Evolutionary conservation across 2,329 filamentous ascomycete species (phyloP).

Genomic region (Metarhizium robertsii): DNA sequence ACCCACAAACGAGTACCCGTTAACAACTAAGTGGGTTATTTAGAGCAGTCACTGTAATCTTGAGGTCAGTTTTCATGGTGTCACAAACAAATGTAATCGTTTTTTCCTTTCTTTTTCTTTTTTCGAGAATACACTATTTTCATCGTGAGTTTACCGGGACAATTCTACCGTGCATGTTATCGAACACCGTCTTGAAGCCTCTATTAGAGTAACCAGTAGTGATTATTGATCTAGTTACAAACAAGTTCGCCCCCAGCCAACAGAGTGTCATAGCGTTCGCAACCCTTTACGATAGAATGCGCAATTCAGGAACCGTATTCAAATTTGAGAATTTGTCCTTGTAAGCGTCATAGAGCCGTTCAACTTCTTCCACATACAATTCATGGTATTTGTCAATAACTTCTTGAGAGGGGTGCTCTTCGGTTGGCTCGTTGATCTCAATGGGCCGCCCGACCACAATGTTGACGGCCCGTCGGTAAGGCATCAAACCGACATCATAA

Average conservation of each 20-base stretch:
- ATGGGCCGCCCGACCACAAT: conserved; percentile 84
- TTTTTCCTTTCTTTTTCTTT: too few species aligned
- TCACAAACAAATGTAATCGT: too few species aligned
- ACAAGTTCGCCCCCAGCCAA: not conserved
- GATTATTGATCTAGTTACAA: not conserved
- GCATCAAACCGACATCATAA: conserved; percentile 94
- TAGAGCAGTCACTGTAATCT: too few species aligned
- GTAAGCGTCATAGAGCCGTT: conserved; percentile 65
- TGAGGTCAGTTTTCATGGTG: too few species aligned
- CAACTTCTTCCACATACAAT: conserved; percentile 66
- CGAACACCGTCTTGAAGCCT: too few species aligned
- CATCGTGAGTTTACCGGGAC: too few species aligned
- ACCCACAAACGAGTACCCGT: too few species aligned
- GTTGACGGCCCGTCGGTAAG: conserved; percentile 79
- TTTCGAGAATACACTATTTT: too few species aligned
- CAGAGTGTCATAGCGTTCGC: not conserved
- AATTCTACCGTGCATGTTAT: too few species aligned
- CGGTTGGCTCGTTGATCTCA: conserved; percentile 48
- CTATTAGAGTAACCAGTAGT: not conserved
- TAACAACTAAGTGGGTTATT: too few species aligned
- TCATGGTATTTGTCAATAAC: conserved; percentile 76
- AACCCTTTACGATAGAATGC: conserved; percentile 48
- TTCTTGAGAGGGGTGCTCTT: conserved; percentile 53
- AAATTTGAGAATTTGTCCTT: conserved; percentile 64
- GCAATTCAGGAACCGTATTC: conserved; percentile 50